Evolutionary conservation across 805 yeast species (phyloP).

Genomic region (Myxozyma nipponensis): DNA sequence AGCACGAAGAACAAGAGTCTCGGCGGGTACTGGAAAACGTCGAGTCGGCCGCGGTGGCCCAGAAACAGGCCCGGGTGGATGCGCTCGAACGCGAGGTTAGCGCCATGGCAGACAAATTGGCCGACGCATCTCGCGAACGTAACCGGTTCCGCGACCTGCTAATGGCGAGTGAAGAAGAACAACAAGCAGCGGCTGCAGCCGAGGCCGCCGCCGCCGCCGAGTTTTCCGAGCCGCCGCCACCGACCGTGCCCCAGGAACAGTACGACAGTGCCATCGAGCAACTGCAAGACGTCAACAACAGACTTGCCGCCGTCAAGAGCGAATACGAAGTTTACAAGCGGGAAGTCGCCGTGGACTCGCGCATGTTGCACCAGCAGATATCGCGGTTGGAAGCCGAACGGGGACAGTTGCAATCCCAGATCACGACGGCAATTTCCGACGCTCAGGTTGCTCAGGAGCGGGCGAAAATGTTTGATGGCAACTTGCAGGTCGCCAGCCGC

Average conservation of each 20-base stretch:
- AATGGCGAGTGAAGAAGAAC: background rate
- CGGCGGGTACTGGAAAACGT: slow-evolving; percentile 29
- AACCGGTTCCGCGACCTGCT: slow-evolving; percentile 54
- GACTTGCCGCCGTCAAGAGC: slow-evolving; percentile 35
- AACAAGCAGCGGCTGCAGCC: background rate
- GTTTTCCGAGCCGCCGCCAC: background rate
- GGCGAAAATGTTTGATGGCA: slow-evolving; percentile 41
- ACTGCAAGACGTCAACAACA: slow-evolving; percentile 18
- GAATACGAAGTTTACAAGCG: slow-evolving; percentile 40
- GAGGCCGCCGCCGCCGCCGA: too few species aligned
- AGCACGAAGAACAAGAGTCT: slow-evolving; percentile 49
- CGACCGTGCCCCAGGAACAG: slow-evolving; percentile 8
- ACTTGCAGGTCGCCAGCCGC: slow-evolving; percentile 40
- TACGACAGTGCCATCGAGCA: slow-evolving; percentile 8
- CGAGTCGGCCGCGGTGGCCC: slow-evolving; percentile 36
- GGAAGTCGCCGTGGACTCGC: slow-evolving; percentile 45
- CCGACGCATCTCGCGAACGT: slow-evolving; percentile 58
- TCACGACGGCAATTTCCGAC: slow-evolving; percentile 55
- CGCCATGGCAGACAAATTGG: slow-evolving; percentile 49
- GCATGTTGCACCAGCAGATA: slow-evolving; percentile 49
- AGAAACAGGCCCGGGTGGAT: slow-evolving; percentile 37
- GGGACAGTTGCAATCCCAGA: slow-evolving; percentile 46
- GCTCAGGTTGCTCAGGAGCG: slow-evolving; percentile 53
- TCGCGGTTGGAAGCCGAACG: slow-evolving; percentile 41
- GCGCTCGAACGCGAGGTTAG: slow-evolving; percentile 39